Evolutionary conservation across 371 early-diverging fungal species (phyloP), one percentile per base, ranked within the genome.

Genomic region (Mucor mucedo): DNA sequence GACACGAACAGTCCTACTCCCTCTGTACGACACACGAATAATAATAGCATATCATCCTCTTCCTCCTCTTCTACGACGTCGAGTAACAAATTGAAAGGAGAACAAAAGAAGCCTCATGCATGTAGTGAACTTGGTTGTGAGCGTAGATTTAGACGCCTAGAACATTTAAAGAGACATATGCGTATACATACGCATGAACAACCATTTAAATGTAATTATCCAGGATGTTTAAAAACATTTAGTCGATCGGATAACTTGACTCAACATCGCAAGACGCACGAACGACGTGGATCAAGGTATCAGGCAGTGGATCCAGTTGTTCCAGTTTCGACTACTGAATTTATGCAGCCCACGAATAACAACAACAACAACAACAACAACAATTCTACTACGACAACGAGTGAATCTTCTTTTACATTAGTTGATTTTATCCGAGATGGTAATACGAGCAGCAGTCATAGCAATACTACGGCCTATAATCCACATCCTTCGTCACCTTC

Each of bases 161-260:
- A 96, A 70, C 95, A 96, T 72, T 76, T 96, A 48, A 92, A 92
- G 63, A 84, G 98, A 39, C 96, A 96, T 69, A 80, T 87, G 76
- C 90, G 94, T 27, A 91, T 90, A 44, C 96, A 95, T 72, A 92
- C 93, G 11, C 84, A 90, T 61, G 91, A 91, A 61, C 85, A 88
- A 13, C 92, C 92, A n/a, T 92, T 90, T 59, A 80, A 85, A 38
- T 93, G 93, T 75, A 83, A 78, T 7, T 79, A 75, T 45, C 77
- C 78, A 28, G 88, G 84, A 4, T 95, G 96, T 77, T 78, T 82
- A 48, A 93, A 93, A 66, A 79, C 83, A 6, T 94, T 94, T 70
- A 88, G 92, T 8, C 79, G 95, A 42, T 90, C 88, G 67, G 95
- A 95, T 62, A 89, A 89, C 61, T 70, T 87, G 47, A 82, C 85